Percentiles rank a stretch among this genome's conserved stretches.
Evolutionary conservation across 2,329 filamentous ascomycete species (phyloP).

Genomic region (Botrytis galanthina): DNA sequence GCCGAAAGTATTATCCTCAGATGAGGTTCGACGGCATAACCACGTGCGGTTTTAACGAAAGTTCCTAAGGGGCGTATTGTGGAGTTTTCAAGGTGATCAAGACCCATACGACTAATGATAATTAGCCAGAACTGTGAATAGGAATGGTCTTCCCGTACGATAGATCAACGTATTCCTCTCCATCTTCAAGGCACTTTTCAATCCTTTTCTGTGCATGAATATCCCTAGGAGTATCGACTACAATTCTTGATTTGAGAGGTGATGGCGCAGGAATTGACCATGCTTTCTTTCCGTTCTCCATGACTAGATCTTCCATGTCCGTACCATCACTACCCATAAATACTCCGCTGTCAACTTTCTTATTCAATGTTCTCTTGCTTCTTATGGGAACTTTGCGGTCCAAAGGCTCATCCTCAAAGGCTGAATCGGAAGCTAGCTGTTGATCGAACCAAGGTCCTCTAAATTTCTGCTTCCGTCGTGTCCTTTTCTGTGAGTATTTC

Average conservation of each 20-base stretch:
- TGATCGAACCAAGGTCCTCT: constrained; percentile 68
- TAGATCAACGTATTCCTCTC: constrained; percentile 59
- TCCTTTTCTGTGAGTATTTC: constrained; percentile 55
- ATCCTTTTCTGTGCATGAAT: constrained; percentile 46
- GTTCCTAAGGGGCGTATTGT: constrained; percentile 56
- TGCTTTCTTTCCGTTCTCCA: not conserved
- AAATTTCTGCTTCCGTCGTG: constrained; percentile 59
- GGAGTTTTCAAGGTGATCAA: constrained; percentile 55
- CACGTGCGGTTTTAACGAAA: constrained; percentile 40
- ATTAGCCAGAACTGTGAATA: constrained; percentile 22
- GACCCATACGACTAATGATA: constrained; percentile 29
- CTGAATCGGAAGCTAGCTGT: constrained; percentile 42
- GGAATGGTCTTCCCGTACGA: constrained; percentile 46
- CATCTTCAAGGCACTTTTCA: constrained; percentile 54
- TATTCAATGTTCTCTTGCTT: constrained; percentile 52
- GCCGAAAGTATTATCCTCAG: constrained; percentile 60
- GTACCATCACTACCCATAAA: constrained; percentile 63
- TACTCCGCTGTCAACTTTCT: constrained; percentile 67
- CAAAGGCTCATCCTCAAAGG: constrained; percentile 22
- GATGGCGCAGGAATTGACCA: not conserved
- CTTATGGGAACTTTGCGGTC: constrained; percentile 23
- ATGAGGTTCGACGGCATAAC: constrained; percentile 56
- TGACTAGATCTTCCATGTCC: constrained; percentile 42
- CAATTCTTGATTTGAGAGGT: constrained; percentile 5
- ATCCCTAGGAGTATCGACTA: constrained; percentile 3